Evolutionary conservation across 2,329 filamentous ascomycete genomes (phyloP).

Genomic region (Dryadomyces sulphureus): DNA sequence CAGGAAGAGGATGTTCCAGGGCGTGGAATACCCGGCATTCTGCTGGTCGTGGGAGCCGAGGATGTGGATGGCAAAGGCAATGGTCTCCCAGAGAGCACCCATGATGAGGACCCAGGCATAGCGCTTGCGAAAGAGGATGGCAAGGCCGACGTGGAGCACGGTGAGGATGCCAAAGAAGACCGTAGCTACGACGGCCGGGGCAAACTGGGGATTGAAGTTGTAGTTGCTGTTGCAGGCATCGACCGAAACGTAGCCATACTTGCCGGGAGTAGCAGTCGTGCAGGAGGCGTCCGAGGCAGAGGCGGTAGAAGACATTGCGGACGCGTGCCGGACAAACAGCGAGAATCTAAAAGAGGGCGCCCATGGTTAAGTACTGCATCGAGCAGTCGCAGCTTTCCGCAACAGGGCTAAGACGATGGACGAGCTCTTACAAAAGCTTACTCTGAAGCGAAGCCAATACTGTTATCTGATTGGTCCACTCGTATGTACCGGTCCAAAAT

Average conservation of each 20-base stretch:
- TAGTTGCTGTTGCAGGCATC: slow-evolving; percentile 17
- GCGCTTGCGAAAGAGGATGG: slow-evolving; percentile 11
- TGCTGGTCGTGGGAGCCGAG: slow-evolving; percentile 24
- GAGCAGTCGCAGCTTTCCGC: neutral
- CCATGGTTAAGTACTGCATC: neutral
- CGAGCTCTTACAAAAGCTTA: neutral
- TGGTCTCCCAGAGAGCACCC: slow-evolving; percentile 23
- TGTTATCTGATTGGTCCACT: neutral
- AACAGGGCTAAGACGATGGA: neutral
- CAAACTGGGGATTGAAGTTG: slow-evolving; percentile 15
- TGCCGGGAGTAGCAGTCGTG: slow-evolving; percentile 7
- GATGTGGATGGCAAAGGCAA: slow-evolving; percentile 22
- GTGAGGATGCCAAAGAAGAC: slow-evolving; percentile 15
- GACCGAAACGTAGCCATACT: slow-evolving; percentile 14
- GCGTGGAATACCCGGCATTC: slow-evolving; percentile 16
- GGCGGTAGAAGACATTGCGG: neutral
- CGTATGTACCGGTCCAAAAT: neutral
- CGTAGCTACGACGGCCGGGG: slow-evolving; percentile 14
- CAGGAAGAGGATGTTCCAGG: slow-evolving; percentile 22
- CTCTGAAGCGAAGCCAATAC: neutral
- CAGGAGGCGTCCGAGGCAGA: neutral
- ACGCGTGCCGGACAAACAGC: neutral
- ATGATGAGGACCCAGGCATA: slow-evolving; percentile 24
- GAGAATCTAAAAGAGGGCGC: neutral
- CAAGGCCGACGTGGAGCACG: slow-evolving; percentile 11